Percentiles rank a stretch among this genome's conserved stretches.
Conservation (phyloP, 768 basidiomycete species). For the Mycena kentingensis region DNA sequence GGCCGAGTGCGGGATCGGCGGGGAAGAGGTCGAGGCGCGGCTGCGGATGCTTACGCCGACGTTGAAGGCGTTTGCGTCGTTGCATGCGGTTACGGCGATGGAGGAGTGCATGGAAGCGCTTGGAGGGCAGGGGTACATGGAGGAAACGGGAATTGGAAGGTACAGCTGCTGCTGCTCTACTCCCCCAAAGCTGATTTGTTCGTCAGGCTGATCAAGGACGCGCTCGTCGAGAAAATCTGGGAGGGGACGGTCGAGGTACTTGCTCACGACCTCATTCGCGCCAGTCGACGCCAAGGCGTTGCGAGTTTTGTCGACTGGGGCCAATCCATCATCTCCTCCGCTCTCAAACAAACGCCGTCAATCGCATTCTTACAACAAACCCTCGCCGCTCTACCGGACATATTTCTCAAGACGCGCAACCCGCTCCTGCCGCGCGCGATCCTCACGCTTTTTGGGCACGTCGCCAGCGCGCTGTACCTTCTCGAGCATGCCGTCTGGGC, state of each 20-base stretch:
- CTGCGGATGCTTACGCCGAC: constrained; percentile 69
- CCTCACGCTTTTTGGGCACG: constrained; percentile 57
- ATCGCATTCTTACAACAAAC: constrained; percentile 39
- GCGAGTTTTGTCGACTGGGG: constrained; percentile 61
- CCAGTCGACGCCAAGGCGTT: constrained; percentile 43
- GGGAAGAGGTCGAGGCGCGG: constrained; percentile 49
- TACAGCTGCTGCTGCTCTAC: constrained; percentile 18
- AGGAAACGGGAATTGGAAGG: constrained; percentile 73
- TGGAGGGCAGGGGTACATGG: constrained; percentile 84
- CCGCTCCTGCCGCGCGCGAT: constrained; percentile 56
- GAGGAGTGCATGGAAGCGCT: constrained; percentile 74
- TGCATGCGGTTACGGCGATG: constrained; percentile 63
- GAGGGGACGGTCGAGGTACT: constrained; percentile 75
- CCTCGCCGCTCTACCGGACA: constrained; percentile 39
- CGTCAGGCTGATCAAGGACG: constrained; percentile 59
- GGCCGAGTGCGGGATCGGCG: constrained; percentile 56
- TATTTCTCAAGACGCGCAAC: constrained; percentile 43
- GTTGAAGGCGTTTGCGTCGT: constrained; percentile 69
- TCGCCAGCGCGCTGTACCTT: constrained; percentile 51
- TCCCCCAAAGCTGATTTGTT: background rate
- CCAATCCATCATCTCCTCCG: constrained; percentile 37
- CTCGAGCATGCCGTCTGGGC: constrained; percentile 75
- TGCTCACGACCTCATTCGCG: constrained; percentile 65
- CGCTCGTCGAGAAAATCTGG: constrained; percentile 81
- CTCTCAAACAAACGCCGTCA: constrained; percentile 31